Conservation (phyloP, 306 rosid genomes). For the Castanea mollissima region DNA sequence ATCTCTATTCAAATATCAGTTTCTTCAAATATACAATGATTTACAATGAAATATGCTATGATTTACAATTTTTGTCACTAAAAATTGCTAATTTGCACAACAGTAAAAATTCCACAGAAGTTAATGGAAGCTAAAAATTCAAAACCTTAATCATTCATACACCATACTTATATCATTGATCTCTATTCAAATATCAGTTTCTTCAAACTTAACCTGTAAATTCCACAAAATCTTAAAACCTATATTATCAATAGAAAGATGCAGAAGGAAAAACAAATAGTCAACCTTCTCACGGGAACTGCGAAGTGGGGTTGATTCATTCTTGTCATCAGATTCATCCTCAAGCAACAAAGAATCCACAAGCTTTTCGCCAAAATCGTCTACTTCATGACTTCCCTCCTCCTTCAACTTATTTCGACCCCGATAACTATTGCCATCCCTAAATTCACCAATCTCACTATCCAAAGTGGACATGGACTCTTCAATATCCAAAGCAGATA, state of each 20-base stretch:
- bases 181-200: not conserved
- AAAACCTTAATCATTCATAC: not conserved
- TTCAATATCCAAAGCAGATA: conserved; percentile 32
- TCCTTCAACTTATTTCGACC: conserved; percentile 12
- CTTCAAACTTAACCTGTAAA: not conserved
- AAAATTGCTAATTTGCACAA: not conserved
- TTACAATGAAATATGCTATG: not conserved
- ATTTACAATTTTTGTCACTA: not conserved
- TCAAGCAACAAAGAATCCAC: conserved; percentile 63
- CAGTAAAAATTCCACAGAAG: not conserved
- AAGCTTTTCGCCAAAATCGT: conserved; percentile 47
- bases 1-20: not conserved
- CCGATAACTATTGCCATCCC: conserved; percentile 20
- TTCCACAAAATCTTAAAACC: not conserved
- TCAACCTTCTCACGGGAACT: conserved; percentile 63
- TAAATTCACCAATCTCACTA: conserved; percentile 23
- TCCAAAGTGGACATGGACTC: conserved; percentile 30
- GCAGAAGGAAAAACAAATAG: conserved; percentile 12
- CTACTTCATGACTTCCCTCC: conserved; percentile 36
- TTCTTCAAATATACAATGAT: not conserved
- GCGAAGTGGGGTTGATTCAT: conserved; percentile 39
- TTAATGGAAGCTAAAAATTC: not conserved
- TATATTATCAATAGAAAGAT: not conserved
- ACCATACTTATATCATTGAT: not conserved
- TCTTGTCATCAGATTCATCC: conserved; percentile 60